Conservation (phyloP, 176 grass and related monocot species). For the Tuctoria greenei region DNA sequence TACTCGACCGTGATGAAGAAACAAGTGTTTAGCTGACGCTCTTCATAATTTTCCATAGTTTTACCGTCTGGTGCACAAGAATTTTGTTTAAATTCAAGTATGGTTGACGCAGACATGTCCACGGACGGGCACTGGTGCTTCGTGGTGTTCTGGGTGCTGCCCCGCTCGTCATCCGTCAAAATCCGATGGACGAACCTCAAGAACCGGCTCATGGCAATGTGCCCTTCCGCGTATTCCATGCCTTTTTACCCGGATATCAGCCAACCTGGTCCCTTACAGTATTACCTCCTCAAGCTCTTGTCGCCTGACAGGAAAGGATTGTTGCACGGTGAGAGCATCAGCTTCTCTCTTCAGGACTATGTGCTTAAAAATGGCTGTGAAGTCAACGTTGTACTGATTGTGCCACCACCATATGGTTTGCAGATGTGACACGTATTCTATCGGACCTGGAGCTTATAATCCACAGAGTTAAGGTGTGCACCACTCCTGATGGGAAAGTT, state of each 20-base stretch:
- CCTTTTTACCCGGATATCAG: conserved; percentile 72
- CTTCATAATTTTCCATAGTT: neutral
- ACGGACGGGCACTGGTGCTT: conserved; percentile 96
- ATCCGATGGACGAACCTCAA: conserved; percentile 79
- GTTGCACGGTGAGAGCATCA: conserved; percentile 65
- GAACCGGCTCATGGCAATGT: conserved; percentile 74
- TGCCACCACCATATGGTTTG: neutral
- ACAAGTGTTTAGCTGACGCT: neutral
- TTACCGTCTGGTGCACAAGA: neutral
- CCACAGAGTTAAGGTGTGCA: conserved; percentile 91
- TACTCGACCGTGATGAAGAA: neutral
- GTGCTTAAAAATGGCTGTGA: neutral
- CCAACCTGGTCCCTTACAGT: conserved; percentile 42
- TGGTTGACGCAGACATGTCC: conserved; percentile 59
- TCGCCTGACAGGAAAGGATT: conserved; percentile 75
- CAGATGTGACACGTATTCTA: conserved; percentile 84
- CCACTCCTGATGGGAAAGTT: conserved; percentile 71
- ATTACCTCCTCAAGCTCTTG: conserved; percentile 82
- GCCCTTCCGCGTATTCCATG: conserved; percentile 60
- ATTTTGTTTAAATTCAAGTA: conserved; percentile 1
- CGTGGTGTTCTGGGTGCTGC: conserved; percentile 87
- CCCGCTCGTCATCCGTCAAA: conserved; percentile 49
- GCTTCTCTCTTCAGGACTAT: neutral
- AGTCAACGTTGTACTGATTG: neutral
- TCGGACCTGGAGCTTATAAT: conserved; percentile 83